A percentile compares a stretch with the other conserved stretches of the same genome.
phyloP scores from a whole-genome alignment of 1,284 basidiomycete genomes.

The Xerocomus minutiporus region DNA sequence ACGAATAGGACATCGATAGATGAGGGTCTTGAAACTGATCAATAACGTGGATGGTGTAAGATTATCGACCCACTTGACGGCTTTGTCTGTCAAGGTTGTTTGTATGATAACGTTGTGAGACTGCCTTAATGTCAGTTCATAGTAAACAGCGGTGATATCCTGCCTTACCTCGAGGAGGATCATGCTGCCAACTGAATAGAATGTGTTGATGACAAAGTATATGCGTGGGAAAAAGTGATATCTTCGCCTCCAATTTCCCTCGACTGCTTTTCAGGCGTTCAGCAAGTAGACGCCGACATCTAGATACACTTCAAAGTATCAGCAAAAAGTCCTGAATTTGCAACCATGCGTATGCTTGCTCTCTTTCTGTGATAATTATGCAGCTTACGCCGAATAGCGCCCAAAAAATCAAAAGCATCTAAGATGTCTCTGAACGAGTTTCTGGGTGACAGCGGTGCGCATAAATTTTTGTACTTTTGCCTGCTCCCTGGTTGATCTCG shows the following conservation, averaged over 20 bases:
- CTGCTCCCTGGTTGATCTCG: constrained; percentile 18
- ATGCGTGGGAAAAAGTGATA: constrained; percentile 31
- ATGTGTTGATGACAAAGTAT: constrained; percentile 15
- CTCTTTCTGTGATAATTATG: background rate
- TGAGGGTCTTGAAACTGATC: constrained; percentile 58
- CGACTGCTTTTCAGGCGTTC: constrained; percentile 14
- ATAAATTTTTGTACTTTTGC: constrained; percentile 17
- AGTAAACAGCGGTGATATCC: constrained; percentile 4
- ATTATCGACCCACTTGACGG: constrained; percentile 58
- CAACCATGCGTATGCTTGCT: constrained; percentile 26
- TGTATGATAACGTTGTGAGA: constrained; percentile 91
- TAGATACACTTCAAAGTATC: constrained; percentile 11
- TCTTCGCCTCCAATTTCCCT: constrained; percentile 24
- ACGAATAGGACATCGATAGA: constrained; percentile 94
- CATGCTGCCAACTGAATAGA: constrained; percentile 38
- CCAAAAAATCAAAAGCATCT: constrained; percentile 74
- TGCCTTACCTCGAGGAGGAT: constrained; percentile 64
- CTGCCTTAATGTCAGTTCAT: constrained; percentile 38
- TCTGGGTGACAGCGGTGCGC: constrained; percentile 75
- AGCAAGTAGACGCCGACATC: constrained; percentile 6
- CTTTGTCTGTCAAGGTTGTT: constrained; percentile 87
- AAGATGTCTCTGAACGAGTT: constrained; percentile 91
- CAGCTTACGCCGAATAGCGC: constrained; percentile 45
- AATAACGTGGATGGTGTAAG: constrained; percentile 7
- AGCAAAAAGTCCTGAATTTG: constrained; percentile 9